These are phyloP conservation scores for Schwanniomyces yamadae DNA, from an alignment of 805 yeast genomes.

Conservation along the genomic window DNA sequence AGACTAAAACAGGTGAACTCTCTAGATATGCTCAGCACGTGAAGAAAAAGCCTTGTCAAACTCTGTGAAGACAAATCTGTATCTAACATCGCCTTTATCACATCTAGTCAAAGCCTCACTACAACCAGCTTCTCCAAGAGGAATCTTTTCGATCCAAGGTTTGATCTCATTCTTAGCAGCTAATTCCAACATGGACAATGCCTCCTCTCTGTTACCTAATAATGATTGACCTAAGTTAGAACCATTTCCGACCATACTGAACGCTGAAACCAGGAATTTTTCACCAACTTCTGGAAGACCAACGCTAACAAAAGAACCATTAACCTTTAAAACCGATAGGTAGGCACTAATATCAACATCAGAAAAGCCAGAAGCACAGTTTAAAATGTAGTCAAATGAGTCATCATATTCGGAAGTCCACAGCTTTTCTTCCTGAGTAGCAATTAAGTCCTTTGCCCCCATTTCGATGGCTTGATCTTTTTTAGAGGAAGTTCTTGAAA, in stretches of 20 bases:
- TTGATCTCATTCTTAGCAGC: slow-evolving; percentile 34
- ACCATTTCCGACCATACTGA: slow-evolving; percentile 19
- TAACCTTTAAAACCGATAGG: slow-evolving; percentile 28
- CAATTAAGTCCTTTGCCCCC: slow-evolving; percentile 39
- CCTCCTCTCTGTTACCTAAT: slow-evolving; percentile 35
- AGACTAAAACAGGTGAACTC: too few species aligned
- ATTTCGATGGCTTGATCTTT: slow-evolving; percentile 29
- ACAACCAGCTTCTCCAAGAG: slow-evolving; percentile 31
- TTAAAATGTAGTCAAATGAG: slow-evolving; percentile 51
- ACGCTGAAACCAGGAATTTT: slow-evolving; percentile 19
- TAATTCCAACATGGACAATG: slow-evolving; percentile 34
- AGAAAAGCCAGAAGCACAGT: slow-evolving; percentile 52
- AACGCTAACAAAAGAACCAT: slow-evolving; percentile 23
- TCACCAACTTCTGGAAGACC: slow-evolving; percentile 27
- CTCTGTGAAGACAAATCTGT: slow-evolving; percentile 59
- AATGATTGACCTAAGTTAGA: slow-evolving; percentile 27
- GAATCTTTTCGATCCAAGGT: slow-evolving; percentile 36
- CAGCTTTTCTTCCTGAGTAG: slow-evolving; percentile 49
- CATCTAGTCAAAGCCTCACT: slow-evolving; percentile 32
- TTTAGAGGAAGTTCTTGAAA: slow-evolving; percentile 29
- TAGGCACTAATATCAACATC: slow-evolving; percentile 50
- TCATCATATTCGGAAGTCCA: slow-evolving; percentile 34
- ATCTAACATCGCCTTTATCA: slow-evolving; percentile 33
- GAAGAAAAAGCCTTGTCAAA: slow-evolving; percentile 45
- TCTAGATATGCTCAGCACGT: slow-evolving; percentile 1